Base-by-base conservation (phyloP, 192 early-diverging fungal genomes). In the Obelidium mucronatum region DNA sequence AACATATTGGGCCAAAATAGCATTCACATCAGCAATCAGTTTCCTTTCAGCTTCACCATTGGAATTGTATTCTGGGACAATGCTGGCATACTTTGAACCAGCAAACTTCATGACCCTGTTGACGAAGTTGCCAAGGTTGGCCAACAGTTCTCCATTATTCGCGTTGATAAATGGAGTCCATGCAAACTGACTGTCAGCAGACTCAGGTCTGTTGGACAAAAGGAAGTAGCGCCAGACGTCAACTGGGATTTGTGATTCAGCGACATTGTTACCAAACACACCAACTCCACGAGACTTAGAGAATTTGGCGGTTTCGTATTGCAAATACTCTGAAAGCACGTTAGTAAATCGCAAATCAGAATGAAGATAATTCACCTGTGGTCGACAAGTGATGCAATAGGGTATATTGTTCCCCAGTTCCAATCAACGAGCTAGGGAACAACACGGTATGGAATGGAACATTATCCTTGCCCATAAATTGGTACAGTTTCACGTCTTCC, bases 391-490 rank as follows among this genome's bases (percentile, higher is more conserved):
- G 94, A 85, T 99, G 90, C 65, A 98, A 84, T 31, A 96, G 67
- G 13, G 96, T 99, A 93, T 95, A 99, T 34, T 91, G 70, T 44
- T 98, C 97, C 37, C 87, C 87, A 2, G 96, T 92, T 67, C 92
- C 96, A 24, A 96, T 84, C 85, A 97, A 82, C 26, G 91, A 83
- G 65, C 89, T 92, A 36, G 98, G 98, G 92, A 98, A 99, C 58
- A 99, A 89, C 42, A 98, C 94, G 1, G 97, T 94, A 80, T 99
- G 98, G 91, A 99, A 99, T 44, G 95, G 96, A 24, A 99, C 96
- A 68, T 99, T 99, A 82, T 99, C 98, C 85, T 99, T 99, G 76
- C 98, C 98, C 97, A 99, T 98, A 80, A 99, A 99, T 87, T 99
- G 97, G 87, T 94, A 98, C 77, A 98, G 89, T 81, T 94, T 87